Evolutionary conservation across 1,284 basidiomycete genomes (phyloP), one percentile per base, ranked within the genome.

Genomic region (Pseudozyma tsukubaensis): DNA sequence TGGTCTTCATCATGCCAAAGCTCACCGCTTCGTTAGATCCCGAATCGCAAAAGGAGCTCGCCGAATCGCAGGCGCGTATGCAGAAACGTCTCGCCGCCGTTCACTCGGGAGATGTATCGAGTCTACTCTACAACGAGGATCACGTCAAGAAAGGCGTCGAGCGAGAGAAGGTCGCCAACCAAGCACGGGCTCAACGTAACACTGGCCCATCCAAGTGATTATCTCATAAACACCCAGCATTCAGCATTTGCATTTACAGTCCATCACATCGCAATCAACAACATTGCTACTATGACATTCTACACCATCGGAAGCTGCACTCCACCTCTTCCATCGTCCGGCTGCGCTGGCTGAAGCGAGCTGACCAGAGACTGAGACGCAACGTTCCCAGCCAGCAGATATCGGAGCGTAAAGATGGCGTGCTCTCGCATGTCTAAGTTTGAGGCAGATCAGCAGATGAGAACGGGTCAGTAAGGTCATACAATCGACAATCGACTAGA

Each of bases 401-500:
- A 76, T 11, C 80, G 60, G 35, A 83, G 69, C 36, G 81, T 61
- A 56, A 83, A 81, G 50, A 83, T 77, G 29, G 81, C 81, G 40
- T 81, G 79, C 43, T 83, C 81, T 16, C 80, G 75, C 62, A 83
- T 82, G 45, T 83, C 78, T 81, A 51, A 36, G 4, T 7, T 18
- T 16, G 19, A 3, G 18, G 14, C 3, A 54, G 37, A 44, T 49
- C 7, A 49, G 21, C 19, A 14, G 45, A 32, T 32, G 8, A 24
- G 29, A 37, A 37, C 57, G 34, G 24, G 14, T 34, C 21, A 51
- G 37, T 36, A 24, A 24, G 40, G 11, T n/a, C 7, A 37, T 8
- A 37, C 36, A n/a, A n/a, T n/a, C n/a, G n/a, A n/a, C n/a, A n/a
- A n/a, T n/a, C n/a, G n/a, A n/a, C n/a, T n/a, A n/a, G n/a, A n/a